A percentile compares a stretch with the other conserved stretches of the same genome.
Conservation (phyloP, 441 rosid species). For the Erysimum pusillum region DNA sequence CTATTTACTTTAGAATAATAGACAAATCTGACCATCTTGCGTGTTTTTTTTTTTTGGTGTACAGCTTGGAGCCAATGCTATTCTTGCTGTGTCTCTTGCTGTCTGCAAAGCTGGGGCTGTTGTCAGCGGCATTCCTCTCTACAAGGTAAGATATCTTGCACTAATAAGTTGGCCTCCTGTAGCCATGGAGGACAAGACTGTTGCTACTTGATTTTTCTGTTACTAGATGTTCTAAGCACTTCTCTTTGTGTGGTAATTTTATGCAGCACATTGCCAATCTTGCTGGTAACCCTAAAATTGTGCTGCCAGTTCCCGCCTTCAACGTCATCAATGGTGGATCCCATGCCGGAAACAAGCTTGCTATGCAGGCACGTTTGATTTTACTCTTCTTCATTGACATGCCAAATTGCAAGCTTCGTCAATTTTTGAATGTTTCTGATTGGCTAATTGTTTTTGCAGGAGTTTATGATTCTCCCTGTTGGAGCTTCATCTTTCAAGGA, state of each 20-base stretch:
- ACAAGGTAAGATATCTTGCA: constrained; percentile 64
- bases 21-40: constrained; percentile 15
- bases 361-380: constrained; percentile 76
- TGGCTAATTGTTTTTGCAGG: constrained; percentile 54
- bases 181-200: background rate
- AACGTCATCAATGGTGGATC: constrained; percentile 99
- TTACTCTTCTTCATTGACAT: constrained; percentile 8
- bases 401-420: background rate
- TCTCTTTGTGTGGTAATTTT: constrained; percentile 7
- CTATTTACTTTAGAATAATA: background rate
- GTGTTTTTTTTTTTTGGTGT: constrained; percentile 4
- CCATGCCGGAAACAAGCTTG: constrained; percentile 97
- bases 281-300: constrained; percentile 86
- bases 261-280: constrained; percentile 94
- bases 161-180: background rate
- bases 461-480: constrained; percentile 93
- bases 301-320: constrained; percentile 96
- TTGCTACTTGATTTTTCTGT: constrained; percentile 11
- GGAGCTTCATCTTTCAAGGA: constrained; percentile 91
- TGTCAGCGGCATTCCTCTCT: constrained; percentile 81
- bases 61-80: constrained; percentile 98
- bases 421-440: constrained; percentile 29
- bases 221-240: background rate
- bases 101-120: constrained; percentile 97
- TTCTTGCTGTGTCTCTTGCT: constrained; percentile 93